Base-by-base conservation (phyloP, 2,329 filamentous ascomycete species). In the Diaporthe longicolla region DNA sequence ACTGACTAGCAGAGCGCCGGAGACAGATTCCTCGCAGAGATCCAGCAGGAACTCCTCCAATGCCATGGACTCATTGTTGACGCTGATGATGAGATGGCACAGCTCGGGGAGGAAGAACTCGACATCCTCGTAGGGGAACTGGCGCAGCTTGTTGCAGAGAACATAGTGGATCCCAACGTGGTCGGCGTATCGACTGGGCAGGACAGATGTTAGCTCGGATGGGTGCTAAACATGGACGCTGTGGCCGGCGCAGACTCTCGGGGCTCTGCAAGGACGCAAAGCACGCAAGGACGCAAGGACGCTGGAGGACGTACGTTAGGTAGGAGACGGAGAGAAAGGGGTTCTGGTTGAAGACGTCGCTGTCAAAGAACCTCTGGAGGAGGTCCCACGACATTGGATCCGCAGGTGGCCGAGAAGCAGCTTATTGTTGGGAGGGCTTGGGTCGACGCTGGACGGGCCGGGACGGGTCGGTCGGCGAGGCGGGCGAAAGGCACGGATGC, bases 331-430 rank as follows among this genome's bases (percentile, higher is more conserved):
- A 93, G 84, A 97, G 92, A 84, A 95, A 96, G 77, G 94, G 94
- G 85, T 96, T 93, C 86, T 94, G 93, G 87, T 95, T 96, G 89
- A 97, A 97, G 88, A 97, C 93, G 88, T 97, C 94, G 87, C 93
- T 95, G 89, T 96, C 94, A 87, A 97, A 92, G 90, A 96, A 95
- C 85, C 94, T 92, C 88, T 94, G 93, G 83, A 97, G 90, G 87
- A 97, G 89, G 88, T 95, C 93, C 94, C 94, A 96, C 87, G 92
- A 93, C 92, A 92, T 93, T 87, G 84, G 83, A 80, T 83, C 79
- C 75, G 77, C 75, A 76, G 76, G 77, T 76, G 77, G 55, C 54
- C 68, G 43, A 48, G 54, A 75, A 50, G 72, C 68, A 65, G 72
- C 48, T 52, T 54, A 54, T 63, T 40, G 19, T 29, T 32, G 48